Conservation (phyloP, 2,329 filamentous ascomycete genomes). For the Setomelanomma holmii region DNA sequence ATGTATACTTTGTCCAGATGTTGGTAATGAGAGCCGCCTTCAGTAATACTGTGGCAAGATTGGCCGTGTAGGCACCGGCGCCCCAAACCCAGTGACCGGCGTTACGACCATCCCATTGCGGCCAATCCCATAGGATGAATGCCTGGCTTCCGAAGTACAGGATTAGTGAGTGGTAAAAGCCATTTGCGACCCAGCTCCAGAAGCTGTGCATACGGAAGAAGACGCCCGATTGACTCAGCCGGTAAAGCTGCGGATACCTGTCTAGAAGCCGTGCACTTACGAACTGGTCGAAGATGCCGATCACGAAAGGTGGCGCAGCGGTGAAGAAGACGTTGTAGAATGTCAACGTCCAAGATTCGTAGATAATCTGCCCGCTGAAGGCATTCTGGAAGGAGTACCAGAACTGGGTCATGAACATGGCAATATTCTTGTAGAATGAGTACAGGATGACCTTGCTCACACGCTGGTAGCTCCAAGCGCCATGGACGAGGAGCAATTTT, state of each 20-base stretch:
- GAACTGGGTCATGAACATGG: slow-evolving; percentile 98
- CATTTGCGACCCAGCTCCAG: slow-evolving; percentile 89
- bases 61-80: slow-evolving; percentile 89
- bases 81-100: slow-evolving; percentile 99
- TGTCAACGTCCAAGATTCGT: slow-evolving; percentile 98
- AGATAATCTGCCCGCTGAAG: slow-evolving; percentile 97
- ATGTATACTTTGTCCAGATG: slow-evolving; percentile 98
- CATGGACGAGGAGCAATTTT: slow-evolving; percentile 93
- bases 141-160: slow-evolving; percentile 86
- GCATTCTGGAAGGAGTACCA: slow-evolving; percentile 98
- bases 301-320: slow-evolving; percentile 86
- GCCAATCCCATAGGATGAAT: slow-evolving; percentile 82
- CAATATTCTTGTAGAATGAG: slow-evolving; percentile 99
- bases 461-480: slow-evolving; percentile 96
- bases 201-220: slow-evolving; percentile 96
- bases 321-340: slow-evolving; percentile 99
- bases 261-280: slow-evolving; percentile 93
- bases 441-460: slow-evolving; percentile 97
- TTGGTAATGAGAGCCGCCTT: slow-evolving; percentile 95
- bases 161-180: slow-evolving; percentile 92
- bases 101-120: slow-evolving; percentile 77
- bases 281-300: slow-evolving; percentile 97
- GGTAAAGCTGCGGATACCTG: slow-evolving; percentile 94
- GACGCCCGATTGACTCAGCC: slow-evolving; percentile 86
- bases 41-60: slow-evolving; percentile 89